Percentiles rank a stretch among this genome's conserved stretches.
Evolutionary conservation across 257 asterid genomes (phyloP).

Genomic region (Galeopsis tetrahit): DNA sequence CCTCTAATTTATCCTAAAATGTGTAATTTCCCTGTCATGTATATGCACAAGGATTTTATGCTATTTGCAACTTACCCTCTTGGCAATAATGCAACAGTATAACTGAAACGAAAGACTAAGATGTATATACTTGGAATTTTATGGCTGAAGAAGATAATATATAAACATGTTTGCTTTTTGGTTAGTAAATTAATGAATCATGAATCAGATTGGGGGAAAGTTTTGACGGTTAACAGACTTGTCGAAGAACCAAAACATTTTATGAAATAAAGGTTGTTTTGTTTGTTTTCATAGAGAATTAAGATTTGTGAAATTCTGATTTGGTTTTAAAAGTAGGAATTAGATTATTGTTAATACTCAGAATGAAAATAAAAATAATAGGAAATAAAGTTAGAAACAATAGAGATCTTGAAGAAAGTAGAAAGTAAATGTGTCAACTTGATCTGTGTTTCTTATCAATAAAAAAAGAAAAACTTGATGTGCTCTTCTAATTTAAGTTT

Average conservation of each 20-base stretch:
- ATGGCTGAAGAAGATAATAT: background rate
- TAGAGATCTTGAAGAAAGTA: background rate
- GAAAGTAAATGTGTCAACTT: background rate
- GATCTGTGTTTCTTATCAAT: too few relatives aligned
- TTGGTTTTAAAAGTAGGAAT: background rate
- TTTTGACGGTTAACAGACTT: slow-evolving; percentile 18
- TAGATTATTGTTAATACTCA: background rate
- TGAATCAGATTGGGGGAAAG: background rate
- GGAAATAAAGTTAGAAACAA: slow-evolving; percentile 1
- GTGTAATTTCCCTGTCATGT: too few relatives aligned
- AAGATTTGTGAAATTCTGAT: background rate
- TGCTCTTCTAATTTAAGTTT: background rate
- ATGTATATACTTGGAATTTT: background rate
- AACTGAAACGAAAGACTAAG: background rate
- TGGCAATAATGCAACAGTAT: background rate
- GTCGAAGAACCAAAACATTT: background rate
- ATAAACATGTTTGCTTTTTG: background rate
- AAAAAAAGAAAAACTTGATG: background rate
- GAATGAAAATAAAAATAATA: background rate
- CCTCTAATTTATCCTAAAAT: too few relatives aligned
- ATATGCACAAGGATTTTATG: background rate
- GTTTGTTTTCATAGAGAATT: background rate
- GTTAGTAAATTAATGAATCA: background rate
- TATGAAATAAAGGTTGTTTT: background rate
- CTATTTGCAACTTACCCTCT: background rate